Base-by-base conservation (phyloP, 768 basidiomycete genomes). In the Suillus ampliporus region DNA sequence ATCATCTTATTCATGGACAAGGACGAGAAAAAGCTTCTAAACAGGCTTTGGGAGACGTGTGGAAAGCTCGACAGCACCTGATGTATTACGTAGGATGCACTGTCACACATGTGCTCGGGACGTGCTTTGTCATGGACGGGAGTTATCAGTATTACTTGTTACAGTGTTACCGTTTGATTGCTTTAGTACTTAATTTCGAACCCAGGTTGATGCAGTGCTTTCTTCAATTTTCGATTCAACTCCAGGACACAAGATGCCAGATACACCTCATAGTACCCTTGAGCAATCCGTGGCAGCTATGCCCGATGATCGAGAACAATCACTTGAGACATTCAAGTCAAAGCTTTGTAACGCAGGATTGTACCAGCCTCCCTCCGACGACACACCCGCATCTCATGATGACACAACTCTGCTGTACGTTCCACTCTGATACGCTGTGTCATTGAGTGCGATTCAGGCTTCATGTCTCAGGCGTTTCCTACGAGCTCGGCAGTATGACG, bases 401-500 rank as follows among this genome's bases (percentile, higher is more conserved):
- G 91, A 93, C 46, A 68, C 81, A 1, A 90, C 89, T 3, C 74
- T 94, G 21, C 70, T 90, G 89, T 92, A 63, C 57, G 86, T 78
- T 34, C 34, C 37, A 23, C 14, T 43, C 19, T 26, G 31, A 40
- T 34, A 15, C 38, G 28, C 7, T 41, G 54, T 48, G 23, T 61
- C 50, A 44, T 51, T 34, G 43, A 38, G 23, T 61, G 47, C 31
- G 56, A 61, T 23, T 19, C 37, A 17, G 10, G 64, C 26, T 63
- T 40, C 21, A 11, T 40, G 61, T 43, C 37, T n/a, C 72, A 94
- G 93, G 28, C 90, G 94, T 13, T 95, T 94, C 71, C 84, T 95
- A 3, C 84, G 92, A n/a, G 94, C 94, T 6, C 81, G 94, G 62
- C 80, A 80, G 61, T 94, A 87, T 71, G 83, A 91, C 63, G 77